Base-by-base conservation (phyloP, 306 rosid genomes). In the Casuarina cunninghamiana region DNA sequence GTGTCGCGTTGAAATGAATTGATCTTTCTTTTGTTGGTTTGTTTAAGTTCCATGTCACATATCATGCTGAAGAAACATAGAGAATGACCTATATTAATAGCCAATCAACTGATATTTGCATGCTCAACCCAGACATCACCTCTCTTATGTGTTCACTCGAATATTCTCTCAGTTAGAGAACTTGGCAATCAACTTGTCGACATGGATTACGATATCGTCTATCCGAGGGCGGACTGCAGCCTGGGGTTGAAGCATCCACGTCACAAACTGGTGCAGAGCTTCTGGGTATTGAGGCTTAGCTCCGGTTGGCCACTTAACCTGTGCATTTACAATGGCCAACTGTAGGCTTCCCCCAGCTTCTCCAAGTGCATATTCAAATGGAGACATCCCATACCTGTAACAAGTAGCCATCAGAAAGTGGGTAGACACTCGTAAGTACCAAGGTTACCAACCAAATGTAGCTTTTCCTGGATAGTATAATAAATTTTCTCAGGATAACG, bases 231-330 rank as follows among this genome's bases (percentile, higher is more conserved):
- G 90, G 63, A 96, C 89, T 19, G 94, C 80, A 60, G 90, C 88
- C 80, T 90, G 97, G 21, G 99, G 94, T 79, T 93, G 99, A 90
- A 96, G 98, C 99, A 96, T 93, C 99, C 99, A 96, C 63, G 94
- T 88, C 53, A 96, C 97, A 21, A 96, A 95, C 89, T 91, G 93
- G 82, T 85, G 97, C 77, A 96, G 91, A 35, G 98, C 98, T 3
- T 96, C 99, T 35, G 97, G 98, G 82, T 93, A 96, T 61, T 93
- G 83, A 57, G 94, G 91, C 79, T 85, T 93, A 41, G 91, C 93
- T 73, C 93, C 93, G 45, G 90, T 82, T 37, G 99, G 97, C 97
- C 98, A 96, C 79, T 93, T 96, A 75, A 96, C 72, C 81, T 93
- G 98, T 38, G 90, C 97, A 84, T 96, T 96, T 70, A 93, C 78